A percentile compares a stretch with the other conserved stretches of the same genome.
Conservation (phyloP, 2,329 filamentous ascomycete genomes). For the Sporothrix variecibatus region DNA sequence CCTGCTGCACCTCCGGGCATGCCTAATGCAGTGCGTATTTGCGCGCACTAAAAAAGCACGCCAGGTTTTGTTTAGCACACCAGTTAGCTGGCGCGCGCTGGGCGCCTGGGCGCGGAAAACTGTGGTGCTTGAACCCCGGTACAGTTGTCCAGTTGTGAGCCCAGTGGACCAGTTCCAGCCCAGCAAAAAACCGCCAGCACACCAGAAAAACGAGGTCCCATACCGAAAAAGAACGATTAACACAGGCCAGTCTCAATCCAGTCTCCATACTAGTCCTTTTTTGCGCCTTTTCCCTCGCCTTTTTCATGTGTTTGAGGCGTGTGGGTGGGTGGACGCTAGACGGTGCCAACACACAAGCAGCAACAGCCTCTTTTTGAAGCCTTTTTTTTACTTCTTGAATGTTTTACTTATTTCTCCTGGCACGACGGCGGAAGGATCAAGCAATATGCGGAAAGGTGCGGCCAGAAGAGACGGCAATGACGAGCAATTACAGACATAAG, state of each 20-base stretch:
- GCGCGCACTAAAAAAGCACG: slow-evolving; percentile 18
- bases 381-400: background rate
- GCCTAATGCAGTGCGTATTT: slow-evolving; percentile 25
- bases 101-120: slow-evolving; percentile 1
- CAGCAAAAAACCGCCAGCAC: background rate
- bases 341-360: background rate
- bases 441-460: slow-evolving; percentile 25
- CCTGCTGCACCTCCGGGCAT: slow-evolving; percentile 15
- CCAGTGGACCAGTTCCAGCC: background rate
- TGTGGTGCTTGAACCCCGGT: background rate
- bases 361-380: background rate
- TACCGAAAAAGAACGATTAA: background rate
- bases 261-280: slow-evolving; percentile 11
- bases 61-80: slow-evolving; percentile 12
- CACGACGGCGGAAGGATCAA: slow-evolving; percentile 17
- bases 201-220: slow-evolving; percentile 3
- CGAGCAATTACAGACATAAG: background rate
- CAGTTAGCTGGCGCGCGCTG: background rate
- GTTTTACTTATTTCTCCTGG: background rate
- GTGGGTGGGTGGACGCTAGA: background rate
- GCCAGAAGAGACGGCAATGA: slow-evolving; percentile 16
- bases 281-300: slow-evolving; percentile 12
- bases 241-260: background rate
- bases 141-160: background rate
- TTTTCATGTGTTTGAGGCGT: background rate